Conservation (phyloP, 495 filamentous ascomycete genomes). For the Aspergillus hancockii region DNA sequence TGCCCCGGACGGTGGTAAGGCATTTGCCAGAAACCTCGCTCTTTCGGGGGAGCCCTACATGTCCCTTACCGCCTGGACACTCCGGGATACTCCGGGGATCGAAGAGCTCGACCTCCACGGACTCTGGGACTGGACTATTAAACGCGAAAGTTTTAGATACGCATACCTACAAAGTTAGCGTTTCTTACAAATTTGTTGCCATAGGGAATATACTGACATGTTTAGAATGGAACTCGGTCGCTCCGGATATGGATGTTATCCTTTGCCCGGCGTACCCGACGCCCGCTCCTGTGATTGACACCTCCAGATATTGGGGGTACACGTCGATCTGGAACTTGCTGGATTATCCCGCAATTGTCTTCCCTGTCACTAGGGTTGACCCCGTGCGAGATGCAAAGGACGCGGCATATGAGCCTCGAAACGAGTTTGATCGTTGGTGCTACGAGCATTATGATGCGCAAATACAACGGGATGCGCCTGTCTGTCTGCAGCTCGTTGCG, state of each 20-base stretch:
- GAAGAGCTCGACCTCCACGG: neutral
- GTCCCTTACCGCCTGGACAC: neutral
- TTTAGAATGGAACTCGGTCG: neutral
- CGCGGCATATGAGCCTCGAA: slow-evolving; percentile 10
- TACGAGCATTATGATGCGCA: slow-evolving; percentile 17
- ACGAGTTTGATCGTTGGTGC: slow-evolving; percentile 16
- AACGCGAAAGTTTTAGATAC: slow-evolving; percentile 1
- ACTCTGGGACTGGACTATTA: neutral
- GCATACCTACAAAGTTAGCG: neutral
- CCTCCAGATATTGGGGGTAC: slow-evolving; percentile 58
- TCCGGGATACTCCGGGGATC: neutral
- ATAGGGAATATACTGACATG: neutral
- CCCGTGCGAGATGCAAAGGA: slow-evolving; percentile 21
- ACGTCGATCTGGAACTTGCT: slow-evolving; percentile 68
- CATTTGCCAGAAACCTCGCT: neutral
- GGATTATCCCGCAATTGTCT: slow-evolving; percentile 59
- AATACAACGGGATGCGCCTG: slow-evolving; percentile 14
- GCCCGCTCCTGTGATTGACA: slow-evolving; percentile 4
- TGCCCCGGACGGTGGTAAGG: neutral
- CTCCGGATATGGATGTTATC: slow-evolving; percentile 4
- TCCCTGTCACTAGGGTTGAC: too few relatives aligned
- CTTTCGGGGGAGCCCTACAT: neutral
- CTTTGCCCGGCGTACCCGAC: slow-evolving; percentile 1
- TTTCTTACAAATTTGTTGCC: neutral
- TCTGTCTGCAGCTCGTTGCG: slow-evolving; percentile 18